Conservation (phyloP, 257 asterid species). For the Sherardia arvensis region DNA sequence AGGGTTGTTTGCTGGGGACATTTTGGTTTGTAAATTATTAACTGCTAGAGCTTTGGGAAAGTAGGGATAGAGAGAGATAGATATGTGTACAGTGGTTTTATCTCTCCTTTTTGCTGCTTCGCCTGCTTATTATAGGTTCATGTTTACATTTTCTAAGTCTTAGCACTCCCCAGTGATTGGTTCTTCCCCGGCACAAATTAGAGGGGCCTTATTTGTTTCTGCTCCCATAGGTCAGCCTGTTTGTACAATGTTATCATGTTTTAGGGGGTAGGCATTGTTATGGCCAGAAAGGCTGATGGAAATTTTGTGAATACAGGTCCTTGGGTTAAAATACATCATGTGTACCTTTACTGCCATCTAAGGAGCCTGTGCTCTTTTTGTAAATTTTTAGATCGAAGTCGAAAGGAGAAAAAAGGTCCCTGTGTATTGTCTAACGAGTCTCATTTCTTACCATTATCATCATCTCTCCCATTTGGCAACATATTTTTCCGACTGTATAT, state of each 20-base stretch:
- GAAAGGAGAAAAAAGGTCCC: neutral
- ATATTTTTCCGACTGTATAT: too few relatives aligned
- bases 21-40: slow-evolving; percentile 53
- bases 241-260: slow-evolving; percentile 17
- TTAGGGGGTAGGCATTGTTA: slow-evolving; percentile 38
- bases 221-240: slow-evolving; percentile 21
- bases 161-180: slow-evolving; percentile 13
- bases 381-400: slow-evolving; percentile 15
- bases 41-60: slow-evolving; percentile 33
- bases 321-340: neutral
- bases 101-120: slow-evolving; percentile 25
- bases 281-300: slow-evolving; percentile 73
- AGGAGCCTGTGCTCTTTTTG: slow-evolving; percentile 19
- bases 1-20: slow-evolving; percentile 21
- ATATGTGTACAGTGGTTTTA: slow-evolving; percentile 76
- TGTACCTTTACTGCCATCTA: slow-evolving; percentile 1
- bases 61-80: slow-evolving; percentile 47
- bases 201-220: slow-evolving; percentile 39
- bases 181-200: slow-evolving; percentile 21
- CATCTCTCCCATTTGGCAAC: too few relatives aligned
- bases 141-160: neutral
- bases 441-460: neutral
- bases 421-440: neutral
- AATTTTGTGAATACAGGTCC: slow-evolving; percentile 32
- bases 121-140: slow-evolving; percentile 3